Percentiles rank a stretch among this genome's conserved stretches.
These are phyloP conservation scores for Globisporangium paroecandrum DNA, from an alignment of 352 stramenopile genomes.

Conservation along the genomic window DNA sequence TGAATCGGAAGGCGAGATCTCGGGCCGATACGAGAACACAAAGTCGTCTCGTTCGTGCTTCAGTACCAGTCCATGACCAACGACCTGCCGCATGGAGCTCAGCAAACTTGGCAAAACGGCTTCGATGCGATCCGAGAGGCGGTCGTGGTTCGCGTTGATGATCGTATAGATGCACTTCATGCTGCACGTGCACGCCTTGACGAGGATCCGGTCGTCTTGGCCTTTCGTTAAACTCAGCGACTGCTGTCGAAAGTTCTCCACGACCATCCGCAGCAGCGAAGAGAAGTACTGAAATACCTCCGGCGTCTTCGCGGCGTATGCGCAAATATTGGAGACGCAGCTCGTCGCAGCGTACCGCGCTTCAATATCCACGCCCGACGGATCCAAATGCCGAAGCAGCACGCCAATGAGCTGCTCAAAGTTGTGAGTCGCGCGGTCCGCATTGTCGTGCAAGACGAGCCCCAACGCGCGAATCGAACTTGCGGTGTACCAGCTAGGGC, in stretches of 20 bases:
- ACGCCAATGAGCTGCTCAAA: slow-evolving; percentile 71
- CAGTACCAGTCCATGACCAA: slow-evolving; percentile 63
- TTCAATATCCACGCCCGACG: slow-evolving; percentile 77
- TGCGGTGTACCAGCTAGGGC: slow-evolving; percentile 71
- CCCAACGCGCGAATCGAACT: slow-evolving; percentile 68
- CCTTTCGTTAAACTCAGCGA: slow-evolving; percentile 55
- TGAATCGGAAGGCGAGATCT: slow-evolving; percentile 59
- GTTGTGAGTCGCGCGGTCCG: slow-evolving; percentile 53
- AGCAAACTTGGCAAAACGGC: slow-evolving; percentile 57
- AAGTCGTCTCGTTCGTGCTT: slow-evolving; percentile 49
- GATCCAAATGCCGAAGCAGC: slow-evolving; percentile 69
- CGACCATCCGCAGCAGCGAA: slow-evolving; percentile 72
- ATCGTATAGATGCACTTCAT: slow-evolving; percentile 88
- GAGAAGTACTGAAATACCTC: slow-evolving; percentile 69
- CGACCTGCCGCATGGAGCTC: slow-evolving; percentile 75
- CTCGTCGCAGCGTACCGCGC: slow-evolving; percentile 83
- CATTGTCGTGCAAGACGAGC: slow-evolving; percentile 75
- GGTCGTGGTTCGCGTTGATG: slow-evolving; percentile 63
- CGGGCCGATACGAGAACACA: slow-evolving; percentile 52
- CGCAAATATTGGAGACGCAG: slow-evolving; percentile 78
- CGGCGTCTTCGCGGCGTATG: slow-evolving; percentile 60
- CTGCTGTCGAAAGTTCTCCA: slow-evolving; percentile 86
- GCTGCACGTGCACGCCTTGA: slow-evolving; percentile 82
- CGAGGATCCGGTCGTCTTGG: slow-evolving; percentile 70
- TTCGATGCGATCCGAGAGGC: slow-evolving; percentile 54